Conservation (phyloP, 441 rosid species). For the Euphorbia corollata region DNA sequence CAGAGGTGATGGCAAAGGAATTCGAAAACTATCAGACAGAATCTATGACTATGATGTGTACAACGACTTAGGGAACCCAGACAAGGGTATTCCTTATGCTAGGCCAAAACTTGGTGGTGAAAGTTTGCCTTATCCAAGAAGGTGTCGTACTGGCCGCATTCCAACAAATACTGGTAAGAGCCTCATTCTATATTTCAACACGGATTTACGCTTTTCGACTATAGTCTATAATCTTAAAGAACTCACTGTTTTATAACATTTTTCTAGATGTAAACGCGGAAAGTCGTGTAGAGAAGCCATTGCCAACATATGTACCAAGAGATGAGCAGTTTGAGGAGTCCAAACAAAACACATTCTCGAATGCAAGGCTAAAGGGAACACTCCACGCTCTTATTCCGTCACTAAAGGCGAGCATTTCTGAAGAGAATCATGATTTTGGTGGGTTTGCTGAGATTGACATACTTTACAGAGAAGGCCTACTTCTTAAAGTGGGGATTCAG, state of each 20-base stretch:
- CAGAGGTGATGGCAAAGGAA: conserved; percentile 68
- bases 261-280: conserved; percentile 50
- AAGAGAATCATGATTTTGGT: conserved; percentile 49
- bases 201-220: neutral
- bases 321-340: conserved; percentile 92
- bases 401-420: conserved; percentile 62
- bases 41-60: conserved; percentile 71
- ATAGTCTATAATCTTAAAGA: neutral
- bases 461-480: conserved; percentile 81
- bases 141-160: conserved; percentile 83
- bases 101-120: conserved; percentile 73
- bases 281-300: conserved; percentile 77
- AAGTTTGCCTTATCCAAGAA: conserved; percentile 67
- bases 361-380: conserved; percentile 63
- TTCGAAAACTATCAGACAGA: conserved; percentile 67
- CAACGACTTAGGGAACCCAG: conserved; percentile 93
- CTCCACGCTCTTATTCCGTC: conserved; percentile 69
- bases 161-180: conserved; percentile 47
- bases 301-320: conserved; percentile 79
- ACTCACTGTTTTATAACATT: neutral
- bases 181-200: neutral
- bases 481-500: conserved; percentile 67
- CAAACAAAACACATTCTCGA: conserved; percentile 50
- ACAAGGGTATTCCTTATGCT: conserved; percentile 44
- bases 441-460: conserved; percentile 65